Evolutionary conservation across 2,329 filamentous ascomycete genomes (phyloP).

Genomic region (Fusarium tjaetaba): DNA sequence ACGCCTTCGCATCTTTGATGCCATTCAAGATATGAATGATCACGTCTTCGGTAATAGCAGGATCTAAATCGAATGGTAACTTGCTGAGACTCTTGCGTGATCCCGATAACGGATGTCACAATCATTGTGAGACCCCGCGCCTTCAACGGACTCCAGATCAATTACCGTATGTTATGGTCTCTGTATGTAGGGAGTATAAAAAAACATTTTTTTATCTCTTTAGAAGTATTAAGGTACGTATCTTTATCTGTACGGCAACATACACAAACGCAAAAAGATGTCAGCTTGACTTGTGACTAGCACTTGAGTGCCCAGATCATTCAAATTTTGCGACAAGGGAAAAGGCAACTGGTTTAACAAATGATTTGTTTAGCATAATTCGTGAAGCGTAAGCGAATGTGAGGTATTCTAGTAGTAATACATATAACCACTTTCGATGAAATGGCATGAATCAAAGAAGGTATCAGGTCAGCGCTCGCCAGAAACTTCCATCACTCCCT

Average conservation of each 20-base stretch:
- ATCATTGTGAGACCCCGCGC: not conserved
- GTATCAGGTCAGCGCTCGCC: slow-evolving; percentile 10
- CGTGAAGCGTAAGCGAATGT: slow-evolving; percentile 21
- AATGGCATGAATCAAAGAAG: slow-evolving; percentile 14
- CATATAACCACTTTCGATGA: not conserved
- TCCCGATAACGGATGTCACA: slow-evolving; percentile 8
- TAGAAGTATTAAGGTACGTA: not conserved
- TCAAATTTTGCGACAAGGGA: rapidly evolving
- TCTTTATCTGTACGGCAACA: rapidly evolving
- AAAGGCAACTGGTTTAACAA: not conserved
- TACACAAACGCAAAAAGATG: rapidly evolving
- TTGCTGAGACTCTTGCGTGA: slow-evolving; percentile 2
- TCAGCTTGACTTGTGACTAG: not conserved
- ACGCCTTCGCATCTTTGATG: not conserved
- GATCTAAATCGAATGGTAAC: not conserved
- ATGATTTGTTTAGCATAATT: not conserved
- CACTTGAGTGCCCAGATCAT: too few relatives aligned
- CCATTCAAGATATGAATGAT: not conserved
- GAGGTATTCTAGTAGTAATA: slow-evolving; percentile 16
- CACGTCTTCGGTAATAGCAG: not conserved
- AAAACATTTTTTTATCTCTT: rapidly evolving
- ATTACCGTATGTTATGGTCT: not conserved
- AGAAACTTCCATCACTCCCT: not conserved
- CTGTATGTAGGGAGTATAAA: rapidly evolving
- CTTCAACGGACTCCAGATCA: not conserved